Conservation (phyloP, 139 green algal genomes). For the Dunaliella primolecta region DNA sequence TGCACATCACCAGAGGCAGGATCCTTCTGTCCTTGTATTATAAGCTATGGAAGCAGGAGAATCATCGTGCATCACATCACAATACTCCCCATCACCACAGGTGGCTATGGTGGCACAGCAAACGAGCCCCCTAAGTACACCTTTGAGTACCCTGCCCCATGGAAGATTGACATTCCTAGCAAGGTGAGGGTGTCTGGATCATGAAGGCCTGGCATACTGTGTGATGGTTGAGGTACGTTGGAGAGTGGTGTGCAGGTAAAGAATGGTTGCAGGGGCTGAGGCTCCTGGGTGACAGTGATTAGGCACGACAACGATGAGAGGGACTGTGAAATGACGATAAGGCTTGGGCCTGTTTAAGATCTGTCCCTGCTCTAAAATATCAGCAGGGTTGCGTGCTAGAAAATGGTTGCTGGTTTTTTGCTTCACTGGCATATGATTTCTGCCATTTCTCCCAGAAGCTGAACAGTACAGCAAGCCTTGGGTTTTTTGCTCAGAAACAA, state of each 20-base stretch:
- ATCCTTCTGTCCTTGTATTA: too few relatives aligned
- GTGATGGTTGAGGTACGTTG: too few relatives aligned
- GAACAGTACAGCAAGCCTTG: too few relatives aligned
- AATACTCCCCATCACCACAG: background rate
- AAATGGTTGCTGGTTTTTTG: too few relatives aligned
- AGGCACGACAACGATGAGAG: background rate
- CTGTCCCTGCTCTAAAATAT: too few relatives aligned
- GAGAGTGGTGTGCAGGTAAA: background rate
- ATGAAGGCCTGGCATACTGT: background rate
- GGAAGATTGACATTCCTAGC: conserved; percentile 70
- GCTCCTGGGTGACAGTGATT: background rate
- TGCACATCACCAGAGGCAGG: too few relatives aligned
- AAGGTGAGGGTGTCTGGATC: conserved; percentile 51
- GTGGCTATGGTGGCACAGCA: conserved; percentile 77
- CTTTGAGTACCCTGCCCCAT: conserved; percentile 67
- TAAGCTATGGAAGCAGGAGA: background rate
- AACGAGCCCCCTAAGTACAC: conserved; percentile 64
- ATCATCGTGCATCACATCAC: background rate
- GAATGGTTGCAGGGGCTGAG: background rate
- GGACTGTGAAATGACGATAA: too few relatives aligned
- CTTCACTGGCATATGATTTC: too few relatives aligned
- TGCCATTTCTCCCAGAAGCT: too few relatives aligned
- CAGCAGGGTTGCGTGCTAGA: too few relatives aligned
- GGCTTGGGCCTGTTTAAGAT: too few relatives aligned
- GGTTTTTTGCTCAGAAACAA: too few relatives aligned